A percentile compares a stretch with the other conserved stretches of the same genome.
phyloP scores from a whole-genome alignment of 345 rosid genomes.

The Pseudoturritis turrita region DNA sequence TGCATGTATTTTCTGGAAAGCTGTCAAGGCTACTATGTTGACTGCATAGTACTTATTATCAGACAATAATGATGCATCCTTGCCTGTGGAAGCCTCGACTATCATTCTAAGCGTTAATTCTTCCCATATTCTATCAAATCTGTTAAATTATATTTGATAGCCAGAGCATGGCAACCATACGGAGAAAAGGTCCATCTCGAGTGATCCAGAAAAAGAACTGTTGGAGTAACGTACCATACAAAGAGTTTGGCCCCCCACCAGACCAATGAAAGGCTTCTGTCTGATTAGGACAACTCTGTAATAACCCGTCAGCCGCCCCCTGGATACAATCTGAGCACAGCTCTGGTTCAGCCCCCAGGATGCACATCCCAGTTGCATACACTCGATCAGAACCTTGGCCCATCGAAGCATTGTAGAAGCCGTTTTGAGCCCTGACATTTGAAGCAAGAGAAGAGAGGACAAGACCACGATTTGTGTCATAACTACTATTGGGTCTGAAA shows the following conservation, averaged over 20 bases:
- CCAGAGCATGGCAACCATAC: background rate
- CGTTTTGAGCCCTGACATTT: background rate
- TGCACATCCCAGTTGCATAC: slow-evolving; percentile 18
- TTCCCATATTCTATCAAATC: background rate
- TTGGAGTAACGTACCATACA: slow-evolving; percentile 42
- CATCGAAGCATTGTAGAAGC: slow-evolving; percentile 15
- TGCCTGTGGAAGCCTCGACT: background rate
- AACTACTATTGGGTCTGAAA: slow-evolving; percentile 15
- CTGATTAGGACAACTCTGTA: slow-evolving; percentile 18
- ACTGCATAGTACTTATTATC: background rate
- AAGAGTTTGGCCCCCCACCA: background rate
- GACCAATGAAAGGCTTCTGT: slow-evolving; percentile 26
- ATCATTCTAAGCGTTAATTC: background rate
- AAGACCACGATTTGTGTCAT: slow-evolving; percentile 12
- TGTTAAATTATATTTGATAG: background rate
- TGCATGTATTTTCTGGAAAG: background rate
- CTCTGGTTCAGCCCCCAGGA: slow-evolving; percentile 18
- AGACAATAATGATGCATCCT: background rate
- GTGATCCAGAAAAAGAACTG: background rate
- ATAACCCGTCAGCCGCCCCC: background rate
- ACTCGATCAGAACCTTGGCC: slow-evolving; percentile 21
- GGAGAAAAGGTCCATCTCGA: background rate
- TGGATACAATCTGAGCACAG: slow-evolving; percentile 10
- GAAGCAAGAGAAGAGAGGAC: slow-evolving; percentile 8
- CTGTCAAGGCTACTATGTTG: background rate